Conservation (phyloP, 345 rosid genomes). For the Citropsis articulata region DNA sequence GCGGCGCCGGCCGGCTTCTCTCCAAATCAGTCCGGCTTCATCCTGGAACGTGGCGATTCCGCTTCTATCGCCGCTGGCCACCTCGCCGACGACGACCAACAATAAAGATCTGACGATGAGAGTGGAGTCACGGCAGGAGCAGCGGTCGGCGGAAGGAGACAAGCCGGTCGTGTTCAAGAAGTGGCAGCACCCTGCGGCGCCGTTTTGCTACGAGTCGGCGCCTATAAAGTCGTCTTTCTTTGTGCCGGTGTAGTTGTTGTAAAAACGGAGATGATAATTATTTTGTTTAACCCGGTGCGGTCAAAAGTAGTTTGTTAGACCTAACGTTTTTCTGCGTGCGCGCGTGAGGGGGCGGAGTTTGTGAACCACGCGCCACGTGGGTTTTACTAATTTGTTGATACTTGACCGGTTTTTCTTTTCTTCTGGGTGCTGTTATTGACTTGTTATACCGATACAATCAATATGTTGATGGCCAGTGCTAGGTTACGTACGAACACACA, state of each 20-base stretch:
- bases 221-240: slow-evolving; percentile 43
- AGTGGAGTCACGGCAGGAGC: slow-evolving; percentile 31
- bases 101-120: slow-evolving; percentile 20
- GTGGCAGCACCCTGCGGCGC: slow-evolving; percentile 98
- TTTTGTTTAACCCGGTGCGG: background rate
- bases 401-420: background rate
- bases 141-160: slow-evolving; percentile 30
- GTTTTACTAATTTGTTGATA: slow-evolving; percentile 1
- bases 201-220: slow-evolving; percentile 54
- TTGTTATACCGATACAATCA: background rate
- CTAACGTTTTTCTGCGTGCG: slow-evolving; percentile 6
- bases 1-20: slow-evolving; percentile 69
- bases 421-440: background rate
- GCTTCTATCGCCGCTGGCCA: slow-evolving; percentile 71
- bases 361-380: slow-evolving; percentile 2
- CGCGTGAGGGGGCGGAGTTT: background rate
- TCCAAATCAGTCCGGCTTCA: slow-evolving; percentile 50
- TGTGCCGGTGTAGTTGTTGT: slow-evolving; percentile 49
- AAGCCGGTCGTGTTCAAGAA: slow-evolving; percentile 58
- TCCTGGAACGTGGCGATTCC: slow-evolving; percentile 88
- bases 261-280: too few relatives aligned
- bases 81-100: slow-evolving; percentile 42
- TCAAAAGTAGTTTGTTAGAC: slow-evolving; percentile 17
- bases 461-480: too few relatives aligned
- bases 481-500: too few relatives aligned